Conservation (phyloP, 2,329 filamentous ascomycete species). For the Mariannaea sp. region DNA sequence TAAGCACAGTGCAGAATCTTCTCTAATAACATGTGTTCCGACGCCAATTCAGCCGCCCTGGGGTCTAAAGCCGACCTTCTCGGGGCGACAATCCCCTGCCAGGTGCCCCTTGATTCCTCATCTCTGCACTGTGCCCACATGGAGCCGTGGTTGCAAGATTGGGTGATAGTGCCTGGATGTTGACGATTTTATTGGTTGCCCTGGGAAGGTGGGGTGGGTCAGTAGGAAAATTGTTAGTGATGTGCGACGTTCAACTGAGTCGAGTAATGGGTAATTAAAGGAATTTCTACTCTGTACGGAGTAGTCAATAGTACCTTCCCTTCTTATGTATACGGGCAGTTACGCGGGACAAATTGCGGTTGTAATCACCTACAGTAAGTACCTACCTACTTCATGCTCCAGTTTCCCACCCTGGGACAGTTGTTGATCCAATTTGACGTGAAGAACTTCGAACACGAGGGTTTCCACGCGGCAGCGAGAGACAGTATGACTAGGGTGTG, state of each 20-base stretch:
- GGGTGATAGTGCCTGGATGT: background rate
- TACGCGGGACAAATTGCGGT: no score
- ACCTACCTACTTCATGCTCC: no score
- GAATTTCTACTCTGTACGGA: no score
- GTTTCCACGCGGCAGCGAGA: background rate
- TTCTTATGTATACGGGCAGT: no score
- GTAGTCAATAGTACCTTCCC: no score
- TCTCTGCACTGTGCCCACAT: slow-evolving; percentile 11
- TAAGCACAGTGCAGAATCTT: slow-evolving; percentile 27
- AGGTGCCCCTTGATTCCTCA: slow-evolving; percentile 8
- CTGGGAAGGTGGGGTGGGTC: background rate
- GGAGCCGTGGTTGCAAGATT: background rate
- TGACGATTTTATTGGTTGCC: background rate
- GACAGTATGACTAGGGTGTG: background rate
- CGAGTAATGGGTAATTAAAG: no score
- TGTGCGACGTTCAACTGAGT: background rate
- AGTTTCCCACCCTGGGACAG: slow-evolving; percentile 15
- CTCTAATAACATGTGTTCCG: no score
- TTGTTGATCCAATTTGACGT: slow-evolving; percentile 30
- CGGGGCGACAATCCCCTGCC: background rate
- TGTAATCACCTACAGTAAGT: no score
- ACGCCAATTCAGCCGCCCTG: background rate
- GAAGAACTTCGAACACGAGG: slow-evolving; percentile 22
- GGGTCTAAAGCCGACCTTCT: background rate
- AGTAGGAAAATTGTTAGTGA: background rate